Evolutionary conservation across 129 eudicot species (phyloP).

Genomic region (Artemisia tridentata): DNA sequence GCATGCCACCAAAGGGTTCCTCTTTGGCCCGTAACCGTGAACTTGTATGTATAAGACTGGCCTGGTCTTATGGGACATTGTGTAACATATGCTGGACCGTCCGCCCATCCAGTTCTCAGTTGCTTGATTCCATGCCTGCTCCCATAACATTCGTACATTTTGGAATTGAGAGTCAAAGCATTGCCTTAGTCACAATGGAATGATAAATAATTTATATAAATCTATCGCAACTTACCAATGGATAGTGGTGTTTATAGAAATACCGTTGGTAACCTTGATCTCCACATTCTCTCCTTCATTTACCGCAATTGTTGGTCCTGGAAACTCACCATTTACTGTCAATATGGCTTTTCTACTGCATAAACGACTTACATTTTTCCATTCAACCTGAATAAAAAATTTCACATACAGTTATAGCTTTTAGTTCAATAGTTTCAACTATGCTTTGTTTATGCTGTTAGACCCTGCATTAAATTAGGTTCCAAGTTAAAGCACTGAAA

Average conservation of each 20-base stretch:
- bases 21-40: constrained; percentile 48
- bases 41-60: constrained; percentile 58
- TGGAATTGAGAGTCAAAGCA: neutral
- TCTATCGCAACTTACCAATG: constrained; percentile 52
- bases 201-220: too few species aligned
- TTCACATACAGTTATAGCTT: neutral
- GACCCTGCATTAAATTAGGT: neutral
- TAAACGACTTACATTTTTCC: constrained; percentile 61
- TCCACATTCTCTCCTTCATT: constrained; percentile 72
- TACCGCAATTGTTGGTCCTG: constrained; percentile 76
- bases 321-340: constrained; percentile 76
- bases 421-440: neutral
- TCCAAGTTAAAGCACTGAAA: neutral
- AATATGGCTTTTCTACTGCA: constrained; percentile 49
- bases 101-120: constrained; percentile 82
- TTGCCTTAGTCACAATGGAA: too few species aligned
- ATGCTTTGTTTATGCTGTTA: neutral
- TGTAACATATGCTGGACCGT: constrained; percentile 88
- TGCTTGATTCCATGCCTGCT: constrained; percentile 82
- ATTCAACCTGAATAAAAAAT: constrained; percentile 50
- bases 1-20: constrained; percentile 94
- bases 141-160: neutral
- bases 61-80: constrained; percentile 74
- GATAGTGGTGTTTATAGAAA: constrained; percentile 62
- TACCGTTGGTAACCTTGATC: constrained; percentile 57